Evolutionary conservation across 1,284 basidiomycete genomes (phyloP).

Genomic region (Garcileccinum viscosum): DNA sequence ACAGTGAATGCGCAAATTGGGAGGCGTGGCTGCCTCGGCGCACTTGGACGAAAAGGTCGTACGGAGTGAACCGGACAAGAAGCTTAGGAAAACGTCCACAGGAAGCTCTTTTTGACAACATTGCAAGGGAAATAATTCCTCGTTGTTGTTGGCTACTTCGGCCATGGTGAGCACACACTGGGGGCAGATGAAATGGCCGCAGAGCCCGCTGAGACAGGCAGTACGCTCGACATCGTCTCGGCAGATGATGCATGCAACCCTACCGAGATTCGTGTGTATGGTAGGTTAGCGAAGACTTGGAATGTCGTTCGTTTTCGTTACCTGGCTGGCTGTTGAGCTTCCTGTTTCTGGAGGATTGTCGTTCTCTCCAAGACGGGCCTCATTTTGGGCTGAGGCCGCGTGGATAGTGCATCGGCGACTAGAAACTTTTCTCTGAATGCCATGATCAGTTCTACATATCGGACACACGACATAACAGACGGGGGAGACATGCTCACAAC

Average conservation of each 20-base stretch:
- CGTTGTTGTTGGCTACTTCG: constrained; percentile 43
- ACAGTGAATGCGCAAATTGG: constrained; percentile 48
- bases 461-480: neutral
- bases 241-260: constrained; percentile 33
- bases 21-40: constrained; percentile 39
- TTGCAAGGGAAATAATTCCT: constrained; percentile 47
- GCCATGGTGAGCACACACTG: constrained; percentile 46
- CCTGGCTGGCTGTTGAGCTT: neutral
- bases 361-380: constrained; percentile 1
- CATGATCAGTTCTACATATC: constrained; percentile 1
- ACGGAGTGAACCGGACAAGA: constrained; percentile 34
- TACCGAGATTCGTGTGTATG: neutral
- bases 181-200: constrained; percentile 47
- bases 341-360: neutral
- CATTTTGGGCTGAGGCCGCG: neutral
- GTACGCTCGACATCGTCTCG: constrained; percentile 17
- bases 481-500: constrained; percentile 12
- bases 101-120: constrained; percentile 48
- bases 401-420: constrained; percentile 5
- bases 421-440: constrained; percentile 22
- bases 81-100: constrained; percentile 31
- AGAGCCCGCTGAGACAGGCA: constrained; percentile 35
- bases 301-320: neutral
- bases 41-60: constrained; percentile 38
- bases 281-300: neutral